phyloP scores from a whole-genome alignment of 2,329 filamentous ascomycete genomes.

The Aspergillus fructus region DNA sequence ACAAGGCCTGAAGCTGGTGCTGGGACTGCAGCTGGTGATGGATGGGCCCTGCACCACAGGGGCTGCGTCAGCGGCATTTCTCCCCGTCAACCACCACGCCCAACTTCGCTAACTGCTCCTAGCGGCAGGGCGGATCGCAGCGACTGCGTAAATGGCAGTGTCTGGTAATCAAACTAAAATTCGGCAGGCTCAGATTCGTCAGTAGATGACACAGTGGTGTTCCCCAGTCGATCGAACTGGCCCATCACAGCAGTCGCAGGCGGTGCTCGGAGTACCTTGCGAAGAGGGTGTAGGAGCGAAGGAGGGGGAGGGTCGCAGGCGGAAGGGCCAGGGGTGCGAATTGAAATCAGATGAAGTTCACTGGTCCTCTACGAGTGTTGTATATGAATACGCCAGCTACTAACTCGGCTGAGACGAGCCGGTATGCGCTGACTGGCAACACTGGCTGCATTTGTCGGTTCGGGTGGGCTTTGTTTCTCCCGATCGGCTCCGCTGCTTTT shows the following conservation, averaged over 20 bases:
- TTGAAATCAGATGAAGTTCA: constrained; percentile 3
- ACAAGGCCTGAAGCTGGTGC: constrained; percentile 60
- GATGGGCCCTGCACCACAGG: constrained; percentile 39
- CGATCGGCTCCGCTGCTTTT: constrained; percentile 3
- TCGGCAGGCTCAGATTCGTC: not conserved
- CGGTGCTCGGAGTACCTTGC: not conserved
- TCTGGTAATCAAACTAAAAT: constrained; percentile 2
- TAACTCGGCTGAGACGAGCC: constrained; percentile 9
- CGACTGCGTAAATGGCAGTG: not conserved
- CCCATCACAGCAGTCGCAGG: not conserved
- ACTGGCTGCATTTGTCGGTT: not conserved
- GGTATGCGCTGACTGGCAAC: constrained; percentile 11
- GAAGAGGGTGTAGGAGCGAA: not conserved
- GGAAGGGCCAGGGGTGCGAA: not conserved
- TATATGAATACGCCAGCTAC: not conserved
- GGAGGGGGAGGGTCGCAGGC: not conserved
- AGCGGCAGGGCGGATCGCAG: not conserved
- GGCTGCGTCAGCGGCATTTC: constrained; percentile 35
- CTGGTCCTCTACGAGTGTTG: not conserved
- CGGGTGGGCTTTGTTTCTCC: constrained; percentile 2
- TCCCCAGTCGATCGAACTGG: not conserved
- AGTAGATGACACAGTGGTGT: constrained; percentile 12
- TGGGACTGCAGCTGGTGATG: constrained; percentile 13
- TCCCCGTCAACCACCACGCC: constrained; percentile 4
- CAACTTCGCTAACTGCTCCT: not conserved